A percentile compares a stretch with the other conserved stretches of the same genome.
Conservation (phyloP, 129 eudicot genomes). For the sunflower (Helianthus annuus) region HanXRQr2.0-SUNRISE NC_035436.2:173483467-173483966, state of each 20-base stretch:
- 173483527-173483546: constrained; percentile 66
- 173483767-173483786: constrained; percentile 52
- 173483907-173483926: constrained; percentile 43
- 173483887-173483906: constrained; percentile 75
- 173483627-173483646: constrained; percentile 64
- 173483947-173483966: constrained; percentile 62
- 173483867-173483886: constrained; percentile 94
- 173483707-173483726: constrained; percentile 51
- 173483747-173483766: constrained; percentile 54
- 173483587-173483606: constrained; percentile 84
- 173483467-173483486: constrained; percentile 17
- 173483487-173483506: neutral
- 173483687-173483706: constrained; percentile 61
- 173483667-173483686: constrained; percentile 96
- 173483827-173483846: constrained; percentile 83
- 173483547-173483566: constrained; percentile 83
- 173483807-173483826: constrained; percentile 53
- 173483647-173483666: constrained; percentile 95
- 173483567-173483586: constrained; percentile 75
- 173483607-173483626: constrained; percentile 56
- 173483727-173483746: constrained; percentile 60
- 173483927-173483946: constrained; percentile 47
- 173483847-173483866: constrained; percentile 95
- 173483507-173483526: constrained; percentile 51
- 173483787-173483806: constrained; percentile 49